A percentile compares a stretch with the other conserved stretches of the same genome.
Conservation (phyloP, 164 flowering plant genomes). For the Euptelea pleiosperma region DNA sequence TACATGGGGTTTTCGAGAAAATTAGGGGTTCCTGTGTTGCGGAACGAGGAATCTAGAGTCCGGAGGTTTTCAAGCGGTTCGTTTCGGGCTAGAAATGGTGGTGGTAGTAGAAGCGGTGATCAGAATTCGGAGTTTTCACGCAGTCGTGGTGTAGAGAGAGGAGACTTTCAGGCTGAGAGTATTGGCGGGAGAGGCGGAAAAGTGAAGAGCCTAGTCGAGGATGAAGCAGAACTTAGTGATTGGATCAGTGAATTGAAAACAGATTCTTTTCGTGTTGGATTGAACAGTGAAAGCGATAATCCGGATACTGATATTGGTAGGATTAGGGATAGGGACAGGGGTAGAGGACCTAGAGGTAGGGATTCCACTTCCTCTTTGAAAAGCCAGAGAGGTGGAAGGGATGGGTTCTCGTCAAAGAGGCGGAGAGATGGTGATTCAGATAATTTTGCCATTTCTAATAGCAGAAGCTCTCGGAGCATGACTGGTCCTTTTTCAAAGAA, state of each 20-base stretch:
- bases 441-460: conserved; percentile 5
- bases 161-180: conserved; percentile 11
- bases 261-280: conserved; percentile 28
- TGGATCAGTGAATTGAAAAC: conserved; percentile 60
- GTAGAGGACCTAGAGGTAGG: conserved; percentile 2
- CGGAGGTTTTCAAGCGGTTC: conserved; percentile 40
- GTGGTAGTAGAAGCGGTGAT: conserved; percentile 15
- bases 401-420: conserved; percentile 4
- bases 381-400: conserved; percentile 10
- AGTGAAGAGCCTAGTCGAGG: conserved; percentile 64
- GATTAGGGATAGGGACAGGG: conserved; percentile 2
- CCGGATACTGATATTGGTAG: conserved; percentile 23
- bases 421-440: conserved; percentile 15
- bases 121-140: conserved; percentile 13
- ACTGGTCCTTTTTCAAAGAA: conserved; percentile 1
- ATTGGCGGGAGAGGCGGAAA: conserved; percentile 11
- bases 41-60: neutral
- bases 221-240: conserved; percentile 69
- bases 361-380: conserved; percentile 2
- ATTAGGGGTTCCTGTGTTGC: conserved; percentile 8
- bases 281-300: conserved; percentile 24
- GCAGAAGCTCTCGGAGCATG: conserved; percentile 3
- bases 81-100: conserved; percentile 27
- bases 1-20: conserved; percentile 8
- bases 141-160: conserved; percentile 12